Evolutionary conservation across 225 moss, liverwort and hornwort species (phyloP).

Genomic region (Marchantia paleacea): DNA sequence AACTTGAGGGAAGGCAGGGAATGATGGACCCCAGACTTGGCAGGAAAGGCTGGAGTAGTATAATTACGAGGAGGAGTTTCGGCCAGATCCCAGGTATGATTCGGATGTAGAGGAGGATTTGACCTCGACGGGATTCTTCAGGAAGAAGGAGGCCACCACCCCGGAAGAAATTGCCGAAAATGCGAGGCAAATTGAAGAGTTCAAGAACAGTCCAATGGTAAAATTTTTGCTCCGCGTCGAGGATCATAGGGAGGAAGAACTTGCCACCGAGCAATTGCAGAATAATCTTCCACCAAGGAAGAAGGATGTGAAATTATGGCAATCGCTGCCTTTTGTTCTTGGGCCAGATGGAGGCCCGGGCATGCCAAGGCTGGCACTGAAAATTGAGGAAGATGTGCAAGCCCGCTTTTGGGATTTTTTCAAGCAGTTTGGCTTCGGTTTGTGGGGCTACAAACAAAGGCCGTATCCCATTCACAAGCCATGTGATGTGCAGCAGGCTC

Average conservation of each 20-base stretch:
- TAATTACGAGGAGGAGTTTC: too few relatives aligned
- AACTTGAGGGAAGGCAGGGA: too few relatives aligned
- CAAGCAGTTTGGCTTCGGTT: slow-evolving; percentile 85
- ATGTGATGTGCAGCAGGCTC: slow-evolving; percentile 83
- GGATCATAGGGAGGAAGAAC: slow-evolving; percentile 53
- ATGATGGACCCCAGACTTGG: slow-evolving; percentile 21
- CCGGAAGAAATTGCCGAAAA: too few relatives aligned
- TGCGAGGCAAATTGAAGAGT: too few relatives aligned
- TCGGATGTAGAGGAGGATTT: too few relatives aligned
- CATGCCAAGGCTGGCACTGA: slow-evolving; percentile 68
- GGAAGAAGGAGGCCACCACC: too few relatives aligned
- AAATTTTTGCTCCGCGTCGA: slow-evolving; percentile 68
- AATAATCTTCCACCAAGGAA: slow-evolving; percentile 65
- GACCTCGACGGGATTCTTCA: too few relatives aligned
- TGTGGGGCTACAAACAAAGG: slow-evolving; percentile 90
- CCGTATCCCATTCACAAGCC: slow-evolving; percentile 67
- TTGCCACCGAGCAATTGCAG: slow-evolving; percentile 38
- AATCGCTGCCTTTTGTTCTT: slow-evolving; percentile 66
- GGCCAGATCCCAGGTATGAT: too few relatives aligned
- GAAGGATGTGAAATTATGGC: slow-evolving; percentile 85
- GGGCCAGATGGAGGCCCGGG: slow-evolving; percentile 67
- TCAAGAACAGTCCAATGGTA: too few relatives aligned
- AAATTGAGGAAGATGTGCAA: slow-evolving; percentile 62
- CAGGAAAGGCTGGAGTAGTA: slow-evolving; percentile 50
- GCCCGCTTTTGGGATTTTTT: slow-evolving; percentile 93